phyloP scores from a whole-genome alignment of 1,139 yeast species.

The Scheffersomyces stambukii region DNA sequence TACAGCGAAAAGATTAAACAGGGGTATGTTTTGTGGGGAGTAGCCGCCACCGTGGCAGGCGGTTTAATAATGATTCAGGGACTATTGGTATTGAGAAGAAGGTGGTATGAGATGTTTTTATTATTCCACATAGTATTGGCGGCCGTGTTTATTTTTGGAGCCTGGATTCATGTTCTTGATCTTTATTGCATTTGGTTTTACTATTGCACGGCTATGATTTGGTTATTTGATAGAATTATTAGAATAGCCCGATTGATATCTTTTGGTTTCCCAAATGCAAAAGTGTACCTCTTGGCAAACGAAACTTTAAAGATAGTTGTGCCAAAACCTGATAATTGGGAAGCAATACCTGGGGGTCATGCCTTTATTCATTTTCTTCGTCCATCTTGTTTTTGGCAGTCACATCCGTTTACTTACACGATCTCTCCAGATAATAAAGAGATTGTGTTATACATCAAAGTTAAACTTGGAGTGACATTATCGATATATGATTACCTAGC shows the following conservation, averaged over 20 bases:
- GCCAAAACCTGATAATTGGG: slow-evolving; percentile 40
- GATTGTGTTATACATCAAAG: slow-evolving; percentile 26
- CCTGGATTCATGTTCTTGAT: slow-evolving; percentile 38
- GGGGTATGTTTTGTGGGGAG: slow-evolving; percentile 27
- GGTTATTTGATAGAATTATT: slow-evolving; percentile 40
- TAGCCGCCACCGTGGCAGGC: slow-evolving; percentile 28
- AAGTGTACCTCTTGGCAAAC: slow-evolving; percentile 26
- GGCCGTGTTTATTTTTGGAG: slow-evolving; percentile 33
- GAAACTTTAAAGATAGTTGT: slow-evolving; percentile 39
- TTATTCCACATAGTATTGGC: slow-evolving; percentile 39
- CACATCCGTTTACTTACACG: slow-evolving; percentile 29
- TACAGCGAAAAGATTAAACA: slow-evolving; percentile 12
- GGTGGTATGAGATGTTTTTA: slow-evolving; percentile 42
- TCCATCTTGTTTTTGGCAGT: slow-evolving; percentile 36
- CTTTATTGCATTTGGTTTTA: slow-evolving; percentile 38
- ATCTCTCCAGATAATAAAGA: slow-evolving; percentile 14
- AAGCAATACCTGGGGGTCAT: slow-evolving; percentile 46
- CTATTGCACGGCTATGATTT: slow-evolving; percentile 36
- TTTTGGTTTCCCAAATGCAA: slow-evolving; percentile 39
- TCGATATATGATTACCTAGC: slow-evolving; percentile 27
- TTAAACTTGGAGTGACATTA: slow-evolving; percentile 37
- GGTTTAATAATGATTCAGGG: slow-evolving; percentile 34
- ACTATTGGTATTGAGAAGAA: slow-evolving; percentile 34
- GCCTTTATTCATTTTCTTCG: slow-evolving; percentile 45
- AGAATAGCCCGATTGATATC: slow-evolving; percentile 27